Conservation (phyloP, 2,329 filamentous ascomycete species). For the Fusarium incarnatum region DNA sequence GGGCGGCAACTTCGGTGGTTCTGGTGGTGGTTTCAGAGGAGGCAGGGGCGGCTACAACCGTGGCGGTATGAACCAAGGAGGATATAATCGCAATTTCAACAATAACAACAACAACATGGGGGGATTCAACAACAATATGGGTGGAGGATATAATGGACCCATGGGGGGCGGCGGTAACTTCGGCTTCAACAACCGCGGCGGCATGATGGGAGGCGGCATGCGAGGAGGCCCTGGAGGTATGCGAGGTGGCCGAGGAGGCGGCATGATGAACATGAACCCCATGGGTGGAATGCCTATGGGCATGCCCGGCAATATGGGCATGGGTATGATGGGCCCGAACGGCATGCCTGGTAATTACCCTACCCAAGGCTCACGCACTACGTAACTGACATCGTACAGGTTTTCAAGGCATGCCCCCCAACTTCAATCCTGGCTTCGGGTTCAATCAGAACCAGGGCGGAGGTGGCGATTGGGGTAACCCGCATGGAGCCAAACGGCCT, state of each 20-base stretch:
- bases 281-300: slow-evolving; percentile 65
- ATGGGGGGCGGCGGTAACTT: slow-evolving; percentile 65
- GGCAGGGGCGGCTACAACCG: slow-evolving; percentile 62
- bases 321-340: slow-evolving; percentile 66
- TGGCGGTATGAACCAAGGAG: slow-evolving; percentile 60
- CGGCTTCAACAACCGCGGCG: slow-evolving; percentile 62
- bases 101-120: slow-evolving; percentile 59
- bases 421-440: slow-evolving; percentile 77
- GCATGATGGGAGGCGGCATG: slow-evolving; percentile 60
- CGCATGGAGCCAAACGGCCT: slow-evolving; percentile 82
- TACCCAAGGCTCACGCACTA: not conserved
- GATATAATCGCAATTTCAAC: slow-evolving; percentile 59
- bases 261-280: slow-evolving; percentile 63
- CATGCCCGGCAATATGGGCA: slow-evolving; percentile 69
- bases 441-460: slow-evolving; percentile 66
- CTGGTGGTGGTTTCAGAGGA: slow-evolving; percentile 64
- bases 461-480: slow-evolving; percentile 76
- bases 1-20: slow-evolving; percentile 64
- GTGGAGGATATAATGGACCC: slow-evolving; percentile 62
- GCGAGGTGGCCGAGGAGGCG: slow-evolving; percentile 61
- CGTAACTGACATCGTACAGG: slow-evolving; percentile 54
- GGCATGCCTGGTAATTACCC: slow-evolving; percentile 52
- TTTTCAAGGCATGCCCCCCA: slow-evolving; percentile 75
- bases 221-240: slow-evolving; percentile 63
- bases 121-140: slow-evolving; percentile 57